Base-by-base conservation (phyloP, 345 rosid species). In the Eucalyptus fibrosa region DNA sequence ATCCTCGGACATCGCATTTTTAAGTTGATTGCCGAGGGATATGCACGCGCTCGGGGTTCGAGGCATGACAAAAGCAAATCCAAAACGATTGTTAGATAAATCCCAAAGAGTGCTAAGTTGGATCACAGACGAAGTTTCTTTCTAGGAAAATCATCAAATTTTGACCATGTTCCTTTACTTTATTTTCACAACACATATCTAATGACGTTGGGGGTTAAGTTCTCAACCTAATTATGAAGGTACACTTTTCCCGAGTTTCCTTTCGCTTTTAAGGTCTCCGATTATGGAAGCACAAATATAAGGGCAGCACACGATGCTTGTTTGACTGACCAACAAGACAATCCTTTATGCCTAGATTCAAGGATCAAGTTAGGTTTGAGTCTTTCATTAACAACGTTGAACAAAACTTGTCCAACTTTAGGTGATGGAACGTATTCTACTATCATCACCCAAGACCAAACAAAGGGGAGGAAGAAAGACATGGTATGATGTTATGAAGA, bases 31-130 rank as follows among this genome's bases (percentile, higher is more conserved):
- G 0, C 21, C 1, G 0, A 17, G 55, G 8, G 4, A 50, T 7
- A 1, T 7, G 21, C 8, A 1, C 7, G 1, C 4, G 2, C 21
- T 17, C 2, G 1, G 21, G 19, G 8, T 50, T 17, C 3, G 1
- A 2, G 8, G 4, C 55, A 3, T 6, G 55, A 50, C 8, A 50
- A 50, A 50, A 50, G 51, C 17, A 50, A 50, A 50, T 50, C 51
- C 51, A 50, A 14, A 50, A 50, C 7, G 17, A 50, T 2, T 50
- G 7, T 50, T 5, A 50, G 17, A 50, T 50, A 50, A 50, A 50
- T 50, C 51, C 51, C 17, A 50, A 50, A 50, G 17, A 50, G 2
- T 50, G 51, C 17, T 5, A 50, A 50, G 51, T 50, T 50, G 51
- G 51, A 50, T 50, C 51, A 1, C 51, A 15, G 17, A 50, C 17